Evolutionary conservation across 1,139 yeast genomes (phyloP), one percentile per base, ranked within the genome.

Genomic region (Lodderomyces pseudojiufengensis): DNA sequence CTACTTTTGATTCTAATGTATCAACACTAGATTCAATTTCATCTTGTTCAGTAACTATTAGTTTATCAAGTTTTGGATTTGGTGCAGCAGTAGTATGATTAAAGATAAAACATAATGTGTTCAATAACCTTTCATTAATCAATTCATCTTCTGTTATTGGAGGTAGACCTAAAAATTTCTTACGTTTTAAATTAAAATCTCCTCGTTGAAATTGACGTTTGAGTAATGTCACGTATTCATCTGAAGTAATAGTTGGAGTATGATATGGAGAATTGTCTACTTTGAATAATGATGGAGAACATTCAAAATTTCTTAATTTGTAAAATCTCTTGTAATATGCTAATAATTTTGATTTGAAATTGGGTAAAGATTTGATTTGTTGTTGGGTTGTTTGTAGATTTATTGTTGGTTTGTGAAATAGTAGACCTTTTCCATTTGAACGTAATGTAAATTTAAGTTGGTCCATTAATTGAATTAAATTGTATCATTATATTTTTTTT

Each of bases 41-140:
- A 27, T 62, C 67, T 7, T 53, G 47, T 32, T 42, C 55, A 35
- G 51, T 59, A 3, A 48, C 29, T 2, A 52, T 50, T 9, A 45
- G 49, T 4, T 41, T 43, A 13, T 44, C 43, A 2, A 45, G 40
- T 5, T 40, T 24, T 6, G 43, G 41, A 37, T 38, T 50, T 21
- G 41, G 46, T 9, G 29, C 41, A 15, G 42, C 48, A 9, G 66
- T 65, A 0, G 72, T 61, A 3, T 70, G 57, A 43, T 69, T 69
- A 46, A 59, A 62, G 3, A 67, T 63, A 48, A 69, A 69, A 13
- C 55, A 61, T 23, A 61, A 46, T 2, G 74, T 63, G 40, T 65
- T 65, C 21, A 55, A 39, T 24, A 63, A 32, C 14, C 75, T 42
- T 13, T 43, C 35, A 3, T 54, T 39, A 7, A 18, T 7, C 9